A percentile compares a stretch with the other conserved stretches of the same genome.
Evolutionary conservation across 345 rosid genomes (phyloP).

Genomic region (Carallia brachiata): DNA sequence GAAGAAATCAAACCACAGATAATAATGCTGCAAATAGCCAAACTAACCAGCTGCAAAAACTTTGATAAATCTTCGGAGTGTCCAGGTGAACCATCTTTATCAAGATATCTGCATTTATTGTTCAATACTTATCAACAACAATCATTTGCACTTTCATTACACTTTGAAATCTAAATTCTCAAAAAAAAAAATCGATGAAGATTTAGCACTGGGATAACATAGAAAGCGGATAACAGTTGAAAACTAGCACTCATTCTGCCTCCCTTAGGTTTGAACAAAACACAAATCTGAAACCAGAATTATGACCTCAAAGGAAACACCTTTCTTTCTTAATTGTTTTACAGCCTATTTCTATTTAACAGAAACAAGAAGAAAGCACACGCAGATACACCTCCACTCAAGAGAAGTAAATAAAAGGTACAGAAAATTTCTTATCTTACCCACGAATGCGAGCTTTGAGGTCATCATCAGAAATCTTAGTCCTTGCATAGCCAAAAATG

Average conservation of each 20-base stretch:
- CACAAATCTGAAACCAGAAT: background rate
- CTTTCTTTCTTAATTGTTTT: background rate
- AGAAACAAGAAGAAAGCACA: too few species aligned
- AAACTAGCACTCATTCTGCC: background rate
- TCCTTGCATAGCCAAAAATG: constrained; percentile 92
- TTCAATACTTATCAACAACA: constrained; percentile 5
- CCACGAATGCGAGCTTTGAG: constrained; percentile 67
- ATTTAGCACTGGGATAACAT: background rate
- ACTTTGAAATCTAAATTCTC: background rate
- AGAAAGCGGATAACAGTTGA: background rate
- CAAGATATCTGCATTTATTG: constrained; percentile 60
- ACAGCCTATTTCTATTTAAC: too few species aligned
- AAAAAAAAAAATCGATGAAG: background rate
- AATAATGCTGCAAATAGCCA: constrained; percentile 6
- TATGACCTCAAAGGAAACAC: background rate
- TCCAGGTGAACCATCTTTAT: constrained; percentile 44
- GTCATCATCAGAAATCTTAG: constrained; percentile 73
- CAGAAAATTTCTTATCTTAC: constrained; percentile 34
- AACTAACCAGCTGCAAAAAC: constrained; percentile 81
- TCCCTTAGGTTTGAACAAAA: background rate
- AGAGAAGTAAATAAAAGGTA: background rate
- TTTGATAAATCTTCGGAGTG: constrained; percentile 49
- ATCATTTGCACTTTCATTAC: constrained; percentile 12
- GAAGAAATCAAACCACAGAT: background rate
- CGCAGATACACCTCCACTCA: too few species aligned